Percentiles rank a stretch among this genome's conserved stretches.
Conservation (phyloP, 768 basidiomycete genomes). For the Pisolithus sp. region DNA sequence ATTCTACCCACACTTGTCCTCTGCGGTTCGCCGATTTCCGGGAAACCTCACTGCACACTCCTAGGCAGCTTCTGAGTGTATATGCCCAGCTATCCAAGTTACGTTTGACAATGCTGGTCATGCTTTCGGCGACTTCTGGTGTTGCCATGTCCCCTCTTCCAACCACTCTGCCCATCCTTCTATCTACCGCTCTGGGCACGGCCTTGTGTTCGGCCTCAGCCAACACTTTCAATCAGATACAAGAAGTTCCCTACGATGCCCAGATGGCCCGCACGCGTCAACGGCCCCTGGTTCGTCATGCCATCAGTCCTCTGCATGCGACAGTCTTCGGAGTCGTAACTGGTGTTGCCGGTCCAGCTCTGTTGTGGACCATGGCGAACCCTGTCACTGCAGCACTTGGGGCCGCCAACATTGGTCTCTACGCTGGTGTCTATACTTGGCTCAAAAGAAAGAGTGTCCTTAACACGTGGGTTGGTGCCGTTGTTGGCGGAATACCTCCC, state of each 20-base stretch:
- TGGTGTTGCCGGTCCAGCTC: conserved; percentile 68
- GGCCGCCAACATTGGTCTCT: conserved; percentile 76
- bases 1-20: neutral
- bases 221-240: conserved; percentile 90
- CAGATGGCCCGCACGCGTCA: conserved; percentile 91
- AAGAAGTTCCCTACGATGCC: conserved; percentile 93
- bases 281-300: conserved; percentile 78
- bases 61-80: conserved; percentile 48
- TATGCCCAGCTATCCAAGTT: conserved; percentile 83
- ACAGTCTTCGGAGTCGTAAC: conserved; percentile 69
- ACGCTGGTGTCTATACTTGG: conserved; percentile 89
- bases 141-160: conserved; percentile 91
- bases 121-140: conserved; percentile 85
- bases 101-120: conserved; percentile 76
- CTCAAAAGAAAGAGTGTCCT: conserved; percentile 74
- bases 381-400: conserved; percentile 83
- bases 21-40: conserved; percentile 23
- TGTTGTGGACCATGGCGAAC: conserved; percentile 80
- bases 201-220: conserved; percentile 89
- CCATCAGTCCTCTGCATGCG: conserved; percentile 83
- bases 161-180: conserved; percentile 72
- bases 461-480: conserved; percentile 93
- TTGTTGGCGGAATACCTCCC: conserved; percentile 91
- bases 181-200: conserved; percentile 86
- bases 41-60: conserved; percentile 38